Evolutionary conservation across 495 filamentous ascomycete genomes (phyloP).

Genomic region (Penicillium odoratum): DNA sequence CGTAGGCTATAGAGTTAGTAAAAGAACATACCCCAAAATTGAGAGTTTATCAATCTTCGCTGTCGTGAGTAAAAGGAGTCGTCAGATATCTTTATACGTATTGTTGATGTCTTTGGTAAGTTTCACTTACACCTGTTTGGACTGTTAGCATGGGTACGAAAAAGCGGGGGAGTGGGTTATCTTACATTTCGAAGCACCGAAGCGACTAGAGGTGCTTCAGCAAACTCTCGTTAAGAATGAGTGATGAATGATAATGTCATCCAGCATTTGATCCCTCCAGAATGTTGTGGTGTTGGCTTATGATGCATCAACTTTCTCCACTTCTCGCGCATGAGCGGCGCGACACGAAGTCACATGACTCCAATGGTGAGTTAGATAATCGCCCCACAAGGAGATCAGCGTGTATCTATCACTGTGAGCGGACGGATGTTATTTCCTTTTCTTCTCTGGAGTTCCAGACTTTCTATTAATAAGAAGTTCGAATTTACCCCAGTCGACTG

Average conservation of each 20-base stretch:
- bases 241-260: neutral
- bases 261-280: neutral
- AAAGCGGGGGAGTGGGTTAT: neutral
- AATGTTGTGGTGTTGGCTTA: conserved; percentile 1
- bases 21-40: conserved; percentile 64
- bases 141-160: neutral
- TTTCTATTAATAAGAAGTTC: conserved; percentile 1
- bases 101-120: neutral
- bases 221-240: neutral
- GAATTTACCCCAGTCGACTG: neutral
- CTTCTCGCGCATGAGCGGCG: conserved; percentile 24
- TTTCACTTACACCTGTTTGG: conserved; percentile 31
- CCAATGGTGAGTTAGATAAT: conserved; percentile 9
- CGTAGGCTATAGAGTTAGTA: neutral
- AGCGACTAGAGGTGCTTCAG: neutral
- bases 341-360: conserved; percentile 37
- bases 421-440: conserved; percentile 20
- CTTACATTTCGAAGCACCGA: neutral
- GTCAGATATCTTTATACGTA: conserved; percentile 11
- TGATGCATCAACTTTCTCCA: conserved; percentile 26
- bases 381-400: conserved; percentile 27
- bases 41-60: conserved; percentile 87
- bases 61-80: conserved; percentile 13
- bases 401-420: conserved; percentile 12
- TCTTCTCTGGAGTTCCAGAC: neutral